Evolutionary conservation across 805 yeast genomes (phyloP).

Genomic region (Nakazawaea pomicola): DNA sequence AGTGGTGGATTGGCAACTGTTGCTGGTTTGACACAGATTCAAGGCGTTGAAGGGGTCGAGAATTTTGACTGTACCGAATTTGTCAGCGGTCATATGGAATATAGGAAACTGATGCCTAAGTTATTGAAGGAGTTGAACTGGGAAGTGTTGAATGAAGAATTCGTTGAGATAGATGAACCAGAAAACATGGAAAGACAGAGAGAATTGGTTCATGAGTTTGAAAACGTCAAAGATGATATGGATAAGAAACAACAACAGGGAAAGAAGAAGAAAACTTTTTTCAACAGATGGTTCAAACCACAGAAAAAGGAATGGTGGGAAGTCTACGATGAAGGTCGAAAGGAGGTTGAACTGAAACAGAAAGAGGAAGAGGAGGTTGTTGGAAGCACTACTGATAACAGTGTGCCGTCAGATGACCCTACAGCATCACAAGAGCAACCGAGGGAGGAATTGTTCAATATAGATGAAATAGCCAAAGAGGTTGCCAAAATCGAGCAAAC

Average conservation of each 20-base stretch:
- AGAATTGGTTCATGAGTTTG: conserved; percentile 77
- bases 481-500: conserved; percentile 38
- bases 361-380: conserved; percentile 19
- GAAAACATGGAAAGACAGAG: conserved; percentile 90
- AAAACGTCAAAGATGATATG: conserved; percentile 69
- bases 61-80: conserved; percentile 82
- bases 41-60: conserved; percentile 59
- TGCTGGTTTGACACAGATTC: conserved; percentile 81
- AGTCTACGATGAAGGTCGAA: conserved; percentile 35
- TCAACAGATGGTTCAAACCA: conserved; percentile 45
- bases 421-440: conserved; percentile 20
- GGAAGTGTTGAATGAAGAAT: conserved; percentile 84
- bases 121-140: conserved; percentile 65
- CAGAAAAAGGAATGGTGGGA: conserved; percentile 58
- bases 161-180: conserved; percentile 93
- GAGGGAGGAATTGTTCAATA: conserved; percentile 37
- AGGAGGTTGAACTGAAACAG: conserved; percentile 23
- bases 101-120: conserved; percentile 89
- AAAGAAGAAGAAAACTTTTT: conserved; percentile 31
- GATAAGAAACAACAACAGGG: conserved; percentile 25
- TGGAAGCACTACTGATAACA: too few relatives aligned
- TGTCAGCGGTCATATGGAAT: conserved; percentile 97
- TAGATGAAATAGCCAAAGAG: conserved; percentile 37
- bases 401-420: too few relatives aligned
- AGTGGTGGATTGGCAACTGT: conserved; percentile 91